Evolutionary conservation across 805 yeast species (phyloP).

Genomic region (Saccharomycopsis selenospora): DNA sequence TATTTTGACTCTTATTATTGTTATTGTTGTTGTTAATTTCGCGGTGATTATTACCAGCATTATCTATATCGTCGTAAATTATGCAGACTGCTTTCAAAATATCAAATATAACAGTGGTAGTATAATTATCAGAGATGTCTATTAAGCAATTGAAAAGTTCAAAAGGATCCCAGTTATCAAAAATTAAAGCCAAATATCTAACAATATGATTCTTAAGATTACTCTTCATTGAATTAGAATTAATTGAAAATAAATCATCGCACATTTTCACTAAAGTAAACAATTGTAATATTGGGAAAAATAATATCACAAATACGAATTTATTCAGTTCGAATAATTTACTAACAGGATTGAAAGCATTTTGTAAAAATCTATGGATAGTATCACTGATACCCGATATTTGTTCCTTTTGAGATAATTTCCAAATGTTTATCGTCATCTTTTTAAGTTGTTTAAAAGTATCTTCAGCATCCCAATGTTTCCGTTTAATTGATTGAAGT

Average conservation of each 20-base stretch:
- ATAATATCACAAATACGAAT: conserved; percentile 13
- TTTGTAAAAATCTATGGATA: conserved; percentile 8
- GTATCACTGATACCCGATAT: neutral
- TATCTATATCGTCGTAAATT: neutral
- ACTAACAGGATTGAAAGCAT: conserved; percentile 8
- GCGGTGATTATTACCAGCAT: too few species aligned
- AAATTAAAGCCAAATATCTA: conserved; percentile 6
- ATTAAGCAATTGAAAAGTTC: conserved; percentile 12
- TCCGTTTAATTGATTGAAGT: conserved; percentile 1
- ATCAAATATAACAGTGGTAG: conserved; percentile 14
- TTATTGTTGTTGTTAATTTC: too few species aligned
- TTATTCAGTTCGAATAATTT: neutral
- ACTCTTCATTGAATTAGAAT: neutral
- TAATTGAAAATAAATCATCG: neutral
- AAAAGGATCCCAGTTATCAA: conserved; percentile 13
- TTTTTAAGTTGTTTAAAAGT: conserved; percentile 6
- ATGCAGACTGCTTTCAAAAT: conserved; percentile 1
- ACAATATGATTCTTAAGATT: neutral
- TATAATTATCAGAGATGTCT: neutral
- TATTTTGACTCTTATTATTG: neutral
- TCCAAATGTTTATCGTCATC: neutral
- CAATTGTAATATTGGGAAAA: conserved; percentile 19
- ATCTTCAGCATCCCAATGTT: conserved; percentile 4
- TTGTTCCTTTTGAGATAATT: neutral
- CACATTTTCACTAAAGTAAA: neutral